These are phyloP conservation scores for Penicillium flavigenum DNA, from an alignment of 495 filamentous ascomycete genomes.

Conservation along the genomic window DNA sequence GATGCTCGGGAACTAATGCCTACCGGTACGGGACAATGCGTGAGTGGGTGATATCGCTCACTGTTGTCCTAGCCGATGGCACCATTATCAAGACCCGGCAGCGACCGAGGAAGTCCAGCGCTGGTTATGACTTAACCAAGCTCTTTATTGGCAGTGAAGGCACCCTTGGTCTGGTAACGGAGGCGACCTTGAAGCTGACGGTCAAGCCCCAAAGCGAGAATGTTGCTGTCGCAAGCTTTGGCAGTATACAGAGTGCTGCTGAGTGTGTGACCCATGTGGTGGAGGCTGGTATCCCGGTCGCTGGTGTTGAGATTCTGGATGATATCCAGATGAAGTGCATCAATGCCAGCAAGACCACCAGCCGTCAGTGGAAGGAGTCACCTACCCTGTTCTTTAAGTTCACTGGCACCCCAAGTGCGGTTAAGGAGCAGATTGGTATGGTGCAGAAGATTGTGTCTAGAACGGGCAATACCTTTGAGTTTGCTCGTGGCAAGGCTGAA, in stretches of 20 bases:
- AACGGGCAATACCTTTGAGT: conserved; percentile 55
- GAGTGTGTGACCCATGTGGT: conserved; percentile 61
- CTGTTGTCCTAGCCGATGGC: conserved; percentile 64
- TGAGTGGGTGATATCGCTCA: conserved; percentile 65
- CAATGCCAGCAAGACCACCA: conserved; percentile 56
- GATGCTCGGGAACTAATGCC: conserved; percentile 66
- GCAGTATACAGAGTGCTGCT: conserved; percentile 55
- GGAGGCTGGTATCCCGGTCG: conserved; percentile 60
- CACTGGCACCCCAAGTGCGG: conserved; percentile 53
- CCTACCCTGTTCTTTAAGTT: conserved; percentile 70
- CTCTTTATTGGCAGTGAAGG: conserved; percentile 66
- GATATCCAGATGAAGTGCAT: conserved; percentile 67
- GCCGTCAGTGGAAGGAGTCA: conserved; percentile 56
- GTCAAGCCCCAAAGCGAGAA: conserved; percentile 60
- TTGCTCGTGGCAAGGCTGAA: conserved; percentile 55
- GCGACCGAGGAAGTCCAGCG: conserved; percentile 63
- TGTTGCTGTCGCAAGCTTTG: conserved; percentile 63
- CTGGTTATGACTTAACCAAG: conserved; percentile 64
- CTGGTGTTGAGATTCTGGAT: conserved; percentile 64
- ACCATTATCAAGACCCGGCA: conserved; percentile 65
- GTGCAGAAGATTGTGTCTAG: conserved; percentile 55
- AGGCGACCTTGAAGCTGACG: conserved; percentile 62
- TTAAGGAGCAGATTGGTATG: conserved; percentile 61
- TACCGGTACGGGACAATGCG: conserved; percentile 70
- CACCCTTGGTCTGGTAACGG: conserved; percentile 63